Evolutionary conservation across 345 rosid species (phyloP).

Genomic region (Ailanthus altissimus): DNA sequence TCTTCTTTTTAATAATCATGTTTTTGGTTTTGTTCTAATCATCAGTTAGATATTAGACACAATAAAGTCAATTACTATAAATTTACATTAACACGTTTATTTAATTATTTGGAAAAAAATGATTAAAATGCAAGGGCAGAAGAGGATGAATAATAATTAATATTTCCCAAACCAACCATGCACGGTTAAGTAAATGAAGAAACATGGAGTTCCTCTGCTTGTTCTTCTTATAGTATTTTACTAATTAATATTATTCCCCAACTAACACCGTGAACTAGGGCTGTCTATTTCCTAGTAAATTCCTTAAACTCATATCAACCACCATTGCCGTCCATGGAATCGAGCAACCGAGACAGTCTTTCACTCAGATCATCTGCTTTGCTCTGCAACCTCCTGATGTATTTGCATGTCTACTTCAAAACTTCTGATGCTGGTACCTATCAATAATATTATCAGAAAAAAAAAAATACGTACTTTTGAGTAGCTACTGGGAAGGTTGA

Average conservation of each 20-base stretch:
- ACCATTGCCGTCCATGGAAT: slow-evolving; percentile 30
- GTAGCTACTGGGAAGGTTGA: slow-evolving; percentile 12
- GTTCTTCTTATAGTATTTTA: not conserved
- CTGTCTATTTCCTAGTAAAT: slow-evolving; percentile 20
- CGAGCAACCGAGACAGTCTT: slow-evolving; percentile 48
- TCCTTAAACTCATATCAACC: slow-evolving; percentile 31
- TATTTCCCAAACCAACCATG: not conserved
- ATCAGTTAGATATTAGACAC: not conserved
- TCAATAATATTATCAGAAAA: not conserved
- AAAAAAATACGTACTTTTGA: no score
- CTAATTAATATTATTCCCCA: not conserved
- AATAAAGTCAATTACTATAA: not conserved
- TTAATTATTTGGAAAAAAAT: no score
- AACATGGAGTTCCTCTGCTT: not conserved
- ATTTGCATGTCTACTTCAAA: slow-evolving; percentile 50
- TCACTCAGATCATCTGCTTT: slow-evolving; percentile 62
- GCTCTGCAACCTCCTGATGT: slow-evolving; percentile 48
- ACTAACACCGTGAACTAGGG: not conserved
- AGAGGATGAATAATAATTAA: not conserved
- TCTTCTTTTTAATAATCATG: not conserved
- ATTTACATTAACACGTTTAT: not conserved
- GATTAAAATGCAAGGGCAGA: not conserved
- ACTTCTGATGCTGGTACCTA: slow-evolving; percentile 46
- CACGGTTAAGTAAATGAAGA: not conserved
- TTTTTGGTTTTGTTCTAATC: not conserved